These are phyloP conservation scores for Torulaspora gathmanii DNA, from an alignment of 805 yeast genomes.

Conservation along the genomic window DNA sequence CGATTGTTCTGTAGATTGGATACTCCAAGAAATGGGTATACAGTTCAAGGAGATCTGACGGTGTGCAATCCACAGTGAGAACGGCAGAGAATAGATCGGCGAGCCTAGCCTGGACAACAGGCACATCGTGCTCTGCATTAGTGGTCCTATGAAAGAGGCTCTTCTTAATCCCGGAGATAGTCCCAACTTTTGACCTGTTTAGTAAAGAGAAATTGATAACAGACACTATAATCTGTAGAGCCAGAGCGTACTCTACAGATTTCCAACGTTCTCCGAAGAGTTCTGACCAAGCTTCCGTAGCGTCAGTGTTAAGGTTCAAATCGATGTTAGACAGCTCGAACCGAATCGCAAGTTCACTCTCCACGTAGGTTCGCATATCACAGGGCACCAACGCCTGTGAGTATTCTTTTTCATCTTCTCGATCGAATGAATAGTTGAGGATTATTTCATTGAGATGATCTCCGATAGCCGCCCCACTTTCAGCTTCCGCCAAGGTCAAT, in stretches of 20 bases:
- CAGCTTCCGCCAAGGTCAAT: constrained; percentile 7
- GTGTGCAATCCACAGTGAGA: constrained; percentile 18
- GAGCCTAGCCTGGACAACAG: constrained; percentile 6
- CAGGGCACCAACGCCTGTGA: constrained; percentile 3
- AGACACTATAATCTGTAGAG: constrained; percentile 25
- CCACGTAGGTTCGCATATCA: constrained; percentile 20
- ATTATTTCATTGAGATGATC: constrained; percentile 10
- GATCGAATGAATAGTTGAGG: constrained; percentile 2
- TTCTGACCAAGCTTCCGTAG: constrained; percentile 14
- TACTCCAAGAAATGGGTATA: constrained; percentile 12
- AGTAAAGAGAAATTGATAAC: constrained; percentile 22
- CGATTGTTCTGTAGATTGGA: constrained; percentile 11
- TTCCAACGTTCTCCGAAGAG: constrained; percentile 9
- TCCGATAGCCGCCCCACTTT: constrained; percentile 2
- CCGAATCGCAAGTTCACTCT: constrained; percentile 16
- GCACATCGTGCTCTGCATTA: not conserved
- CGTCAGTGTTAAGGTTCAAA: constrained; percentile 17
- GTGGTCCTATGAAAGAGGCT: constrained; percentile 7
- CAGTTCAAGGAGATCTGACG: constrained; percentile 21
- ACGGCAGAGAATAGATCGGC: constrained; percentile 19
- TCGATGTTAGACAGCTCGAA: constrained; percentile 20
- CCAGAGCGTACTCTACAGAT: constrained; percentile 11
- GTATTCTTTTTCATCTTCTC: not conserved
- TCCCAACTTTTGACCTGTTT: constrained; percentile 24
- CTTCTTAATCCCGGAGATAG: constrained; percentile 7